Base-by-base conservation (phyloP, 352 stramenopile species). In the Achlya hypogyna region DNA sequence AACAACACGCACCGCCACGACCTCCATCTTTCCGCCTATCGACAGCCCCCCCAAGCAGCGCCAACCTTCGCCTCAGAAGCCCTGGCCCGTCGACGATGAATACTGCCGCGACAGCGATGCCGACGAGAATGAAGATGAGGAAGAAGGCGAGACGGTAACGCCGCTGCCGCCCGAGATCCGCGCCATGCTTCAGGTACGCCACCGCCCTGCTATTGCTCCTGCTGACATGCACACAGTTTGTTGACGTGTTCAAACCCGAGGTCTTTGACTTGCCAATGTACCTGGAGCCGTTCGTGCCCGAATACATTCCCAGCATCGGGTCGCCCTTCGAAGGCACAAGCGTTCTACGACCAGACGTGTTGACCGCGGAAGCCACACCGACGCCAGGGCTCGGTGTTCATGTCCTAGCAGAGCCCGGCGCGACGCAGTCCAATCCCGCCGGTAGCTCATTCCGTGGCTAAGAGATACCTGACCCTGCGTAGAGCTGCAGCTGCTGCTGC, bases 231-330 rank as follows among this genome's bases (percentile, higher is more conserved):
- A 3, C 82, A 29, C 63, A 91, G 77, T 79, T 83, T 70, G 83
- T 93, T 52, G 78, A 86, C 20, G 75, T 71, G 0, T 98, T 96
- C 72, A 87, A 83, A 23, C 88, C 93, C 3, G 88, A 97, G 51
- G 78, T 91, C 4, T 68, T 96, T 6, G 91, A 98, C 5, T 82
- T 98, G 38, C 79, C 88, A 31, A 96, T 87, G n/a, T 75, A 76
- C 40, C 73, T 98, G 6, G 89, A 97, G 71, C 93, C 88, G 22
- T 98, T 98, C 60, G 77, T 98, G 12, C 95, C 95, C 0, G 87
- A 96, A 25, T 98, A 91, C 65, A 91, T 97, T 22, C 95, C 95
- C 4, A 63, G 72, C 0, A 79, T 89, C 8, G 83, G 83, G 3
- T 27, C 84, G 0, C 83, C 83, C 0, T 92, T 87, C 52, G 81